Base-by-base conservation (phyloP, 1,284 basidiomycete species). In the Tetrapyrgos nigripes region DNA sequence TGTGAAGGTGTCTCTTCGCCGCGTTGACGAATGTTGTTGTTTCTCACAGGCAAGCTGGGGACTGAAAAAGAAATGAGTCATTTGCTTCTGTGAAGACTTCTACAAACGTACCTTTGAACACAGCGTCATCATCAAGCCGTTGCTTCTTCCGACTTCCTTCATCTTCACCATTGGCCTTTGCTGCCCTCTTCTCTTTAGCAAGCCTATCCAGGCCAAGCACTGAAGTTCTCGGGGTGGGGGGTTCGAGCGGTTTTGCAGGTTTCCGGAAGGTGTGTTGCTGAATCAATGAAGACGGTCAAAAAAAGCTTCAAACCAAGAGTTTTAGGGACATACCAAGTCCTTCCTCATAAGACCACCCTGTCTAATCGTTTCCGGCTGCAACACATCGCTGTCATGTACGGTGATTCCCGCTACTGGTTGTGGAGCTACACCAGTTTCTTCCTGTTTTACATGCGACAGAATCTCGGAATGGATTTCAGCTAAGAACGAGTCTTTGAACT, bases 1-100 rank as follows among this genome's bases (percentile, higher is more conserved):
- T 96, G 93, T n/a, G 95, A 96, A 0, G 96, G 96, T 0, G 96
- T 98, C 65, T 97, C 95, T 64, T 92, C 91, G 0, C 88, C 92
- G 64, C 91, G 79, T 60, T 92, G 87, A 11, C 96, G 85, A 2
- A 83, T 73, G 66, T 90, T 85, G 37, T 77, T 78, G 13, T 79
- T 74, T 46, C 87, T 82, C 17, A 82, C 78, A 57, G 91, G 92
- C 10, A 96, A 68, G 28, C 73, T 82, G 1, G 94, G 94, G 5
- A 96, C 94, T 95, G 21, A 52, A 9, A 47, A 50, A 29, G 52
- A 9, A 5, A 9, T 40, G 44, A 50, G 21, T 62, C 26, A 66
- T 26, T 27, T 53, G 3, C 53, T 44, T 33, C 19, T 24, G 33
- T 26, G 3, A 24, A 51, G 6, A n/a, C 21, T 4, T 9, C n/a